Base-by-base conservation (phyloP, 192 early-diverging fungal species). In the Backusella tuberculispora region DNA sequence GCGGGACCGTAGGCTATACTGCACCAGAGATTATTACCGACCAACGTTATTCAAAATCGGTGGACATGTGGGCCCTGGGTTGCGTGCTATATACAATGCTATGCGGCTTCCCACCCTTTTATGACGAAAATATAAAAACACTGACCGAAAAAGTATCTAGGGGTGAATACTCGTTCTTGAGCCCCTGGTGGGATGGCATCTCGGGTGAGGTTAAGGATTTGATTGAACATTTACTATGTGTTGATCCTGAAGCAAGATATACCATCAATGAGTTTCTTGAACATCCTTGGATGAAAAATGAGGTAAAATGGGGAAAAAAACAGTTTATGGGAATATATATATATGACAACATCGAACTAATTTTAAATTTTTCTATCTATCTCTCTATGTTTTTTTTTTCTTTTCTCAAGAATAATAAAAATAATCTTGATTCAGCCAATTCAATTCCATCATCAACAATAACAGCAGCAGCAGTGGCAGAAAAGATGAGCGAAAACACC, bases 1-100 rank as follows among this genome's bases (percentile, higher is more conserved):
- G 95, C 72, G 96, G 96, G 7, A 98, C 96, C 10, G 91, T 95
- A 6, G 94, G 95, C n/a, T 98, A 98, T 72, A 94, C 95, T 13
- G 96, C 96, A 0, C 96, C 96, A 21, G 96, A 98, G 79, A 94
- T 98, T 71, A 88, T 98, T 44, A 91, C 85, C 72, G 91, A 92
- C 83, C 87, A 93, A 78, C 83, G 90, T 17, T 95, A 95, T 77
- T 91, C 90, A 63, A 94, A 92, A 78, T 86, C 89, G 6, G 94
- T 95, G 7, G 94, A 95, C 74, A 92, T 94, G 87, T 95, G 92
- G 92, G 94, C 92, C 17, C 77, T 95, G 53, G 94, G 94, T 65
- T 95, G 94, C 83, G 92, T 95, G 71, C 85, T 95, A 15, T 95
- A 95, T 74, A 93, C 92, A 0, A 80, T 94, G 76, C 73, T 95